These are phyloP conservation scores for Trametes cingulata DNA, from an alignment of 768 basidiomycete species.

Conservation along the genomic window DNA sequence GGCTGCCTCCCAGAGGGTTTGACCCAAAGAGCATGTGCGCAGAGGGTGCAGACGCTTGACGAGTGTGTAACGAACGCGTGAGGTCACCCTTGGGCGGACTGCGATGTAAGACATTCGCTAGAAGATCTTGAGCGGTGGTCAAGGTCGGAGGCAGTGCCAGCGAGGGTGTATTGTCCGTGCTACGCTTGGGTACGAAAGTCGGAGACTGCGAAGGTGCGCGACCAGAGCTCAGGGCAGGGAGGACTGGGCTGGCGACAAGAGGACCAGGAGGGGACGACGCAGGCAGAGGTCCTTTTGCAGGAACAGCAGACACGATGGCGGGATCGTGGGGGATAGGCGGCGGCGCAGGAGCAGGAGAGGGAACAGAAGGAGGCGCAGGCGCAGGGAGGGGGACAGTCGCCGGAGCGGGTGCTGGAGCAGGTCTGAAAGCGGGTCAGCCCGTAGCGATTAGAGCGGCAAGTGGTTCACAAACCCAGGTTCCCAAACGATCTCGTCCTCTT, in stretches of 20 bases:
- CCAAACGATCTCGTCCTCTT: slow-evolving; percentile 77
- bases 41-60: slow-evolving; percentile 36
- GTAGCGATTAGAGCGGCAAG: background rate
- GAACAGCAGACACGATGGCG: background rate
- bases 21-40: slow-evolving; percentile 55
- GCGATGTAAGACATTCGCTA: slow-evolving; percentile 54
- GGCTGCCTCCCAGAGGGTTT: slow-evolving; percentile 29
- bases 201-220: slow-evolving; percentile 10
- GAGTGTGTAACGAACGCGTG: slow-evolving; percentile 22
- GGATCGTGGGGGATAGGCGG: slow-evolving; percentile 15
- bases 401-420: slow-evolving; percentile 25
- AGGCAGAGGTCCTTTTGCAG: background rate
- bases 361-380: background rate
- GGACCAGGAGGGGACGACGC: slow-evolving; percentile 8
- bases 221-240: background rate
- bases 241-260: background rate
- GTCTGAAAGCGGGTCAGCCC: background rate
- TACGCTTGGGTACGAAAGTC: slow-evolving; percentile 19
- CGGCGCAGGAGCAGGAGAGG: slow-evolving; percentile 24
- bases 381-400: slow-evolving; percentile 5
- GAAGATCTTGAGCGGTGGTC: slow-evolving; percentile 68
- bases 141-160: slow-evolving; percentile 24
- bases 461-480: slow-evolving; percentile 53
- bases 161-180: slow-evolving; percentile 27
- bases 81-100: slow-evolving; percentile 21